Base-by-base conservation (phyloP, 257 asterid genomes). In the Primulina tabacum region DNA sequence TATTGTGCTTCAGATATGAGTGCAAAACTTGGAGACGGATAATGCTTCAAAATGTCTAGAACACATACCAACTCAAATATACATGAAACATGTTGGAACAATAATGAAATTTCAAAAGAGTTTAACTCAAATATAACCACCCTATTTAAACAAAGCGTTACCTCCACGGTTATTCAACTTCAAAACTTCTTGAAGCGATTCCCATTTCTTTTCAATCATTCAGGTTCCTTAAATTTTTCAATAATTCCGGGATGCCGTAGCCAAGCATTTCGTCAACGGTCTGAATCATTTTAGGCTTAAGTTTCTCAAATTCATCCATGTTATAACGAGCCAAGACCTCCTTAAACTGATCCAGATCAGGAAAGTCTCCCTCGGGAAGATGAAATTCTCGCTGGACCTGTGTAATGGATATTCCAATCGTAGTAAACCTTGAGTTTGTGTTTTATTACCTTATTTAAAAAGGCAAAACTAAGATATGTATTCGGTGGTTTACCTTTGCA, bases 311-410 rank as follows among this genome's bases (percentile, higher is more conserved):
- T 12, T 92, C 96, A n/a, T 88, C 89, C 8, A 92, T 83, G 68
- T 61, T 87, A 64, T 88, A 88, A 11, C 84, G 85, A 65, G 73
- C 64, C 70, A 92, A 26, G 35, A 87, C 96, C 67, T 87, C 91
- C 73, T 62, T 88, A 50, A 81, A 90, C 6, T 87, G 78, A 61
- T 90, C 97, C 61, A 87, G 88, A 33, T 66, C 75, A 0, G 98
- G 98, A 68, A 92, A 88, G 73, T 92, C 98, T 17, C 98, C 98
- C 5, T 85, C 84, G 0, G 96, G 96, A 26, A 92, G 61, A 82
- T 85, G 98, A 64, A 59, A 78, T 60, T 87, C 96, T 75, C 79
- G 80, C 60, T 92, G 96, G 35, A 92, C 87, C 98, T 92, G 82
- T 64, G 62, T 68, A 33, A 69, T 1, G 47, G 30, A n/a, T 52